Percentiles rank a stretch among this genome's conserved stretches.
These are phyloP conservation scores for Acer yangbiense DNA, from an alignment of 345 rosid species.

Conservation along the genomic window DNA sequence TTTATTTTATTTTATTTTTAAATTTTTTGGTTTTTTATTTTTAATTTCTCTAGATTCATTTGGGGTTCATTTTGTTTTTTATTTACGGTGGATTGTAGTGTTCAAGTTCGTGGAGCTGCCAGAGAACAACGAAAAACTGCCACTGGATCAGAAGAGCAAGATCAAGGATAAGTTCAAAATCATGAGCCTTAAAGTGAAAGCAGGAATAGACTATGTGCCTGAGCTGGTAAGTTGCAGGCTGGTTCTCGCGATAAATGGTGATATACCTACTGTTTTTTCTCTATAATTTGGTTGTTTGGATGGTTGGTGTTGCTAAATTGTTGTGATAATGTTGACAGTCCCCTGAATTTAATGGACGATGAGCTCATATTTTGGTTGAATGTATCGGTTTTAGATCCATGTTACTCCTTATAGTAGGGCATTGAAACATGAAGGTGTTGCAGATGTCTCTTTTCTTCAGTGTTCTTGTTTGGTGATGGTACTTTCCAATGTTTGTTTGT, in stretches of 20 bases:
- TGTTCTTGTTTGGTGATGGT: not conserved
- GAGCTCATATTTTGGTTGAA: not conserved
- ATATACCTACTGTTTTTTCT: not conserved
- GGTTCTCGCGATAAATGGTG: not conserved
- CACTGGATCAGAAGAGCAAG: constrained; percentile 74
- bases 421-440: not conserved
- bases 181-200: constrained; percentile 88
- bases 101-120: constrained; percentile 96
- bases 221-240: constrained; percentile 69
- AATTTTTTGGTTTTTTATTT: not conserved
- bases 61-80: not conserved
- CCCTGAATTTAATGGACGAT: not conserved
- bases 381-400: not conserved
- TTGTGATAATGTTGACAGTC: not conserved
- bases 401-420: not conserved
- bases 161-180: constrained; percentile 92
- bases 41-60: not conserved
- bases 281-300: not conserved
- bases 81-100: constrained; percentile 39
- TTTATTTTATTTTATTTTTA: no score
- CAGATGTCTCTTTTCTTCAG: not conserved
- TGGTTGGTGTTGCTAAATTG: not conserved
- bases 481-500: no score
- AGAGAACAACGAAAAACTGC: constrained; percentile 76
- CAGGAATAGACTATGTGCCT: constrained; percentile 81